Conservation (phyloP, 2,329 filamentous ascomycete genomes). For the Ophiosphaerella korrae region DNA sequence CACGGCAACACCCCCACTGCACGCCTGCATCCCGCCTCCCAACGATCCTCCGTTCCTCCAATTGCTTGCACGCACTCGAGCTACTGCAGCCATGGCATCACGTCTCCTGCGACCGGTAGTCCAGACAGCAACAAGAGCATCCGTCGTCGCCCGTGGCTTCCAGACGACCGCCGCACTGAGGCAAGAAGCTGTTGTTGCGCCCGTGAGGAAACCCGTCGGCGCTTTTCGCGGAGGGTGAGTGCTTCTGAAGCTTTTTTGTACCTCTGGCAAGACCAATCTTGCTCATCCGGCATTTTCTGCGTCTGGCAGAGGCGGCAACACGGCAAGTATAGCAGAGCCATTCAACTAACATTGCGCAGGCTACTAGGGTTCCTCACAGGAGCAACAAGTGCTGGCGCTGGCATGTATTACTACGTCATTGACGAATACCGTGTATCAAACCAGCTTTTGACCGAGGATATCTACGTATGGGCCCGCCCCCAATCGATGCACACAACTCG, state of each 20-base stretch:
- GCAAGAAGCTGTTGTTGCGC: conserved; percentile 44
- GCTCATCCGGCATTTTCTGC: neutral
- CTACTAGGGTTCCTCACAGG: conserved; percentile 92
- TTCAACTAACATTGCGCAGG: conserved; percentile 53
- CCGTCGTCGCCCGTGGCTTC: conserved; percentile 43
- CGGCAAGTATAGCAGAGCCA: neutral
- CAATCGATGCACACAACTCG: neutral
- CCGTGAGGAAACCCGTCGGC: conserved; percentile 69
- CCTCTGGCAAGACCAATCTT: neutral
- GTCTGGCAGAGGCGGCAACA: too few relatives aligned
- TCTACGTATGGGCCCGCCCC: conserved; percentile 72
- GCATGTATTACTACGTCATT: conserved; percentile 89
- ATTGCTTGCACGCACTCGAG: neutral
- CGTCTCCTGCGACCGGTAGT: conserved; percentile 49
- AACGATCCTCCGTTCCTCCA: neutral
- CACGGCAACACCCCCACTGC: neutral
- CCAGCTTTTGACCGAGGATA: conserved; percentile 91
- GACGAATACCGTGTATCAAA: conserved; percentile 94
- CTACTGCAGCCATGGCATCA: conserved; percentile 50
- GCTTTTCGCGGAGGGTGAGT: conserved; percentile 75
- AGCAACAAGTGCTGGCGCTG: conserved; percentile 75
- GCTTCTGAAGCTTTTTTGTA: neutral
- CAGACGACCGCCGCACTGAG: conserved; percentile 46
- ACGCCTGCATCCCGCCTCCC: neutral
- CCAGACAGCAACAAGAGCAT: conserved; percentile 36